Evolutionary conservation across 2,329 filamentous ascomycete species (phyloP).

Genomic region (Exophiala bonariae): DNA sequence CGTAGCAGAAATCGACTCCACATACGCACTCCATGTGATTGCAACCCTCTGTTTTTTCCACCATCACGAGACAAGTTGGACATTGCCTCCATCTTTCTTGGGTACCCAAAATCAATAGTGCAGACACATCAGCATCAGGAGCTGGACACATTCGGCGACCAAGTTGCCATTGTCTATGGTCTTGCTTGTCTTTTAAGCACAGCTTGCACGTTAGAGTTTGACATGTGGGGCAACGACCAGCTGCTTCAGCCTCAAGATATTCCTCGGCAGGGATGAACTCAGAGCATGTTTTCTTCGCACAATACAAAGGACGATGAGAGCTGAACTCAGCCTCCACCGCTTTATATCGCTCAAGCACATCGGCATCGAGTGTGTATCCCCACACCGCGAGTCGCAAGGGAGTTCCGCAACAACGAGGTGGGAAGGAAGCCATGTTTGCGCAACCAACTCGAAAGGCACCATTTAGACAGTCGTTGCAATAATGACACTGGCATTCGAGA

Average conservation of each 20-base stretch:
- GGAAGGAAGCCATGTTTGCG: constrained; percentile 13
- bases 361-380: constrained; percentile 6
- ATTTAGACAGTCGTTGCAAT: constrained; percentile 21
- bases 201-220: constrained; percentile 6
- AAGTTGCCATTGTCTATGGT: constrained; percentile 1
- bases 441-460: constrained; percentile 16
- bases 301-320: constrained; percentile 18
- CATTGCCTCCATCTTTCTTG: constrained; percentile 24
- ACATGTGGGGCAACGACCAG: constrained; percentile 9
- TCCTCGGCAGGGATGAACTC: constrained; percentile 13
- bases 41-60: constrained; percentile 22
- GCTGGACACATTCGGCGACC: constrained; percentile 8
- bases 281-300: constrained; percentile 16
- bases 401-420: constrained; percentile 18
- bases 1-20: constrained; percentile 24
- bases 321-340: constrained; percentile 19
- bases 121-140: constrained; percentile 2
- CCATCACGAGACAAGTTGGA: constrained; percentile 20
- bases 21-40: constrained; percentile 23
- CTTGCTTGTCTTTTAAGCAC: constrained; percentile 7
- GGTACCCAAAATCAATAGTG: constrained; percentile 9
- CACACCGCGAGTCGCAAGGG: constrained; percentile 15
- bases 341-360: constrained; percentile 14
- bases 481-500: constrained; percentile 15
- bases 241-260: neutral